Conservation (phyloP, 2,329 filamentous ascomycete genomes). For the Lachnellula willkommii region DNA sequence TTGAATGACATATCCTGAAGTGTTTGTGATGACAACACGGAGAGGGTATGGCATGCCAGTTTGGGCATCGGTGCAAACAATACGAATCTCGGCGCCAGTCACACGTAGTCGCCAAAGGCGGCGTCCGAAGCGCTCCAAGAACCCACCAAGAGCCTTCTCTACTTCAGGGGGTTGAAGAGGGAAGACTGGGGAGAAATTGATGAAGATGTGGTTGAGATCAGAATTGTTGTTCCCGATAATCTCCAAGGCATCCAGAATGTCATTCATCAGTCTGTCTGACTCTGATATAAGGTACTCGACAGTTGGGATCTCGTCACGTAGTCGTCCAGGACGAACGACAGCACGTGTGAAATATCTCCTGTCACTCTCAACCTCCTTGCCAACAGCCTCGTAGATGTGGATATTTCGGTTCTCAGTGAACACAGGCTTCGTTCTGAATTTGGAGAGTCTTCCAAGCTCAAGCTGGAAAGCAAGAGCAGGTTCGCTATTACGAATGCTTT, state of each 20-base stretch:
- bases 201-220: slow-evolving; percentile 99
- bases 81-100: slow-evolving; percentile 94
- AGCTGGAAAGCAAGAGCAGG: slow-evolving; percentile 97
- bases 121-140: slow-evolving; percentile 92
- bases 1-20: slow-evolving; percentile 94
- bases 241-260: slow-evolving; percentile 95
- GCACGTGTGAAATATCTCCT: slow-evolving; percentile 98
- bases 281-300: slow-evolving; percentile 97
- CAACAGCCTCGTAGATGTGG: slow-evolving; percentile 94
- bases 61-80: slow-evolving; percentile 86
- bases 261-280: slow-evolving; percentile 92
- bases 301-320: slow-evolving; percentile 97
- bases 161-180: slow-evolving; percentile 84
- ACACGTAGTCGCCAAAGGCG: slow-evolving; percentile 95
- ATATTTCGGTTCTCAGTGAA: slow-evolving; percentile 99
- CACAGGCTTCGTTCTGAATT: slow-evolving; percentile 97
- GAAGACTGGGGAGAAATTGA: slow-evolving; percentile 98
- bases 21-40: slow-evolving; percentile 96
- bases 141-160: slow-evolving; percentile 86
- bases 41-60: slow-evolving; percentile 85
- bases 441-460: slow-evolving; percentile 85
- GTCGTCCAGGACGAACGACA: slow-evolving; percentile 86
- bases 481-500: slow-evolving; percentile 94
- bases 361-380: slow-evolving; percentile 91
- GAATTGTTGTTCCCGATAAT: slow-evolving; percentile 99